Conservation (phyloP, 2,329 filamentous ascomycete genomes). For the Thermoascus crustaceus region DNA sequence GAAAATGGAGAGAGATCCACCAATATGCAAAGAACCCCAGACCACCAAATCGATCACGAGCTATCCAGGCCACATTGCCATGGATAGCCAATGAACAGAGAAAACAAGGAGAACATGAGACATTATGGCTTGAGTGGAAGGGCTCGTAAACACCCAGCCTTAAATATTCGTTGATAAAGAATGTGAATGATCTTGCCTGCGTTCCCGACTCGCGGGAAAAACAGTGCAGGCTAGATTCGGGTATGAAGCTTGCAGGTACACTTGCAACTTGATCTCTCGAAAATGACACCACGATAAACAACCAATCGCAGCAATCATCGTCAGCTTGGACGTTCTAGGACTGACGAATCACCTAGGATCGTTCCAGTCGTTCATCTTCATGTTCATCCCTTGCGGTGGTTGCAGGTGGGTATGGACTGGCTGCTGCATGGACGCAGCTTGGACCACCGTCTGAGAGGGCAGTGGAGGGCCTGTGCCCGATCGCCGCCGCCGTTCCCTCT, state of each 20-base stretch:
- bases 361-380: conserved; percentile 32
- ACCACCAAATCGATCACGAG: not conserved
- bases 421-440: conserved; percentile 27
- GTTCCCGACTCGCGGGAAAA: not conserved
- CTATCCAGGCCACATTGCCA: conserved; percentile 1
- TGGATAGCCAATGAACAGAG: not conserved
- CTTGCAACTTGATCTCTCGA: too few relatives aligned
- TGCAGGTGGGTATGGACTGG: conserved; percentile 24
- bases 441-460: conserved; percentile 30
- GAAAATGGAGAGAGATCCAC: conserved; percentile 1
- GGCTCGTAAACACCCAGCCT: not conserved
- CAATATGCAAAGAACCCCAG: not conserved
- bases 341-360: conserved; percentile 19
- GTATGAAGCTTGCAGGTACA: too few relatives aligned
- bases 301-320: too few relatives aligned
- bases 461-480: conserved; percentile 51
- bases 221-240: not conserved
- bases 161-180: not conserved
- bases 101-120: conserved; percentile 4
- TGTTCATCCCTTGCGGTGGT: conserved; percentile 19
- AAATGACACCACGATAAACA: too few relatives aligned
- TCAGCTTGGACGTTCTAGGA: not conserved
- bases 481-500: conserved; percentile 54
- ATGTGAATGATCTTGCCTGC: not conserved
- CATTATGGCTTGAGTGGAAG: conserved; percentile 1